Conservation (phyloP, 2,329 filamentous ascomycete species). For the Aaosphaeria pasadenensis region DNA sequence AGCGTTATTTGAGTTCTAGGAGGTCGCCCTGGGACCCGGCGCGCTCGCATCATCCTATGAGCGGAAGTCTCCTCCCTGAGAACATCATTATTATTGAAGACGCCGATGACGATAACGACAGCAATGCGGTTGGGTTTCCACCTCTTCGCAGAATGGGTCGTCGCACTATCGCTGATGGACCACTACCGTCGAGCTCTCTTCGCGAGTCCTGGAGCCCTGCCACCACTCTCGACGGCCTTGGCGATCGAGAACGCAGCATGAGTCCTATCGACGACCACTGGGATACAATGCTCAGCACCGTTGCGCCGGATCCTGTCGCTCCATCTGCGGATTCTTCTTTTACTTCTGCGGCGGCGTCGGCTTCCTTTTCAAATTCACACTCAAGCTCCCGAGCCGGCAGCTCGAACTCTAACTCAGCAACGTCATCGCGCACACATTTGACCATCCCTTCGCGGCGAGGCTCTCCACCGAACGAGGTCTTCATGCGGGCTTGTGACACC, state of each 20-base stretch:
- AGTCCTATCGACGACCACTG: constrained; percentile 66
- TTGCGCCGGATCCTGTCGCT: constrained; percentile 76
- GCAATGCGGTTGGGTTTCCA: constrained; percentile 26
- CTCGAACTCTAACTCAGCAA: constrained; percentile 44
- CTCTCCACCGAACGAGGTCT: constrained; percentile 42
- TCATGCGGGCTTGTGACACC: constrained; percentile 50
- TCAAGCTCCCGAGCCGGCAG: constrained; percentile 44
- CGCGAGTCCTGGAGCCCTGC: constrained; percentile 38
- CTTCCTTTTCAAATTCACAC: constrained; percentile 44
- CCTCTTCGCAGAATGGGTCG: constrained; percentile 38
- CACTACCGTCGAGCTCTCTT: constrained; percentile 34
- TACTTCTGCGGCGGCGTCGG: constrained; percentile 60
- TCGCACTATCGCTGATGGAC: constrained; percentile 34
- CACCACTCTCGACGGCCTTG: constrained; percentile 65
- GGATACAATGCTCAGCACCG: constrained; percentile 76
- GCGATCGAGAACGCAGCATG: constrained; percentile 80
- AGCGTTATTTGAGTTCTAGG: constrained; percentile 1
- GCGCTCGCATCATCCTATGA: constrained; percentile 12
- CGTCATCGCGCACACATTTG: constrained; percentile 36
- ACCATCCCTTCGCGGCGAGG: constrained; percentile 34
- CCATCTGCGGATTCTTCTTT: constrained; percentile 84
- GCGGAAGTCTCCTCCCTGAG: background rate
- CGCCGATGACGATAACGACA: constrained; percentile 18
- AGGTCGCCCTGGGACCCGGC: constrained; percentile 9
- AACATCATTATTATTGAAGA: constrained; percentile 11